Evolutionary conservation across 805 yeast genomes (phyloP), one percentile per base, ranked within the genome.

Genomic region (Ogataea allantospora): DNA sequence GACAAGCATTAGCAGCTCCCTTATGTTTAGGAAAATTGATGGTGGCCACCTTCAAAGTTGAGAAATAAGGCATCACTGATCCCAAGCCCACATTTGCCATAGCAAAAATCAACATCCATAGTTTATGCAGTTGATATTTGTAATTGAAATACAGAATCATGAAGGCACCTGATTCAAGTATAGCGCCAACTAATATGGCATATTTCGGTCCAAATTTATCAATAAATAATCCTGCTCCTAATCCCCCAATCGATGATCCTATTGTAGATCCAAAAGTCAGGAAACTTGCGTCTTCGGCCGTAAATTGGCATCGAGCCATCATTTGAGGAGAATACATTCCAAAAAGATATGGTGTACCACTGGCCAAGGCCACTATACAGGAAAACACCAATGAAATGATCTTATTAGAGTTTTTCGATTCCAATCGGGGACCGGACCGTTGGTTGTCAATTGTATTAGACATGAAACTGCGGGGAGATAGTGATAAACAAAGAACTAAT

Each of bases 271-370:
- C 73, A 24, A 83, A 62, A 0, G 91, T 77, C 4, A 84, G 66
- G 10, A 75, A 70, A 2, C 88, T 84, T 6, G 88, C 75, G 44
- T 76, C 77, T 0, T 77, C 65, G 0, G 83, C 72, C 0, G 81
- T 71, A 18, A 83, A 66, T 0, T 77, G 71, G 16, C 83, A 75
- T 47, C 70, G 63, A 17, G 67, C 62, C 18, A 81, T 70, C 45
- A 84, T 62, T 54, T 83, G 88, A 2, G 91, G 89, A 1, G 88
- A 79, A 54, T 77, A 84, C n/a, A 78, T 75, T 0, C 89, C 85
- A 55, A 78, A 84, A 10, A 82, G 63, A 50, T 84, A 84, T 0
- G 87, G 84, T 2, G 88, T 83, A 2, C 93, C 91, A 3, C 87
- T 72, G 0, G 83, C 88, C 31, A 83, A 51, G 3, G 50, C 46